Evolutionary conservation across 495 filamentous ascomycete species (phyloP), one percentile per base, ranked within the genome.

Genomic region (Podospora tetraspora): DNA sequence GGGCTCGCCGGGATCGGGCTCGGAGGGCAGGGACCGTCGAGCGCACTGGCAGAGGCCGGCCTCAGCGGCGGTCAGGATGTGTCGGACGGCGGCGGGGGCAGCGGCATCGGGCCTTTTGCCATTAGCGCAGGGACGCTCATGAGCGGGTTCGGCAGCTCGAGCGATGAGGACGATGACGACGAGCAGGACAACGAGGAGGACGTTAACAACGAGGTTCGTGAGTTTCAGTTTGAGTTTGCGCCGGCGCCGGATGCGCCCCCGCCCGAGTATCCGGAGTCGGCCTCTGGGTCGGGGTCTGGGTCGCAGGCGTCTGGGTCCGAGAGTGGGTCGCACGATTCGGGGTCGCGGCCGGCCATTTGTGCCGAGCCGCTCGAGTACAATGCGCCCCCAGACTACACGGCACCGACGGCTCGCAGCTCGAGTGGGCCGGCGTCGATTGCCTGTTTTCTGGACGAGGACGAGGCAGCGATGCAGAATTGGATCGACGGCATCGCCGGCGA

Each of bases 101-200:
- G 84, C 67, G 86, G 87, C 52, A 83, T 88, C 64, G 88, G 89
- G 27, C 84, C 86, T 19, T 93, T 92, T 74, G 85, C 86, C 24
- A 84, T 87, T 63, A 87, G 87, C 70, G 84, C 86, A 56, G 87
- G 86, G 65, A 88, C 89, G 34, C 81, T 96, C n/a, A 84, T 93
- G 66, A 95, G 92, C 76, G 94, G 92, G n/a, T 99, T 98, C 78
- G 93, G 91, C 70, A 95, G 91, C 80, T 96, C 92, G 13, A 97
- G 93, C 73, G 93, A 96, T 70, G 95, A 97, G 72, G 95, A 98
- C 66, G 95, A 99, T 70, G 95, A 97, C 72, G 95, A 99, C 69
- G 91, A 93, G 64, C 93, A 94, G 73, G 90, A 94, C 62, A 92
- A 90, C 67, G 93, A 95, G 68, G 87, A 88, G 61, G 85, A 87